Conservation (phyloP, 2,329 filamentous ascomycete genomes). For the Mycosphaerella arachidis region DNA sequence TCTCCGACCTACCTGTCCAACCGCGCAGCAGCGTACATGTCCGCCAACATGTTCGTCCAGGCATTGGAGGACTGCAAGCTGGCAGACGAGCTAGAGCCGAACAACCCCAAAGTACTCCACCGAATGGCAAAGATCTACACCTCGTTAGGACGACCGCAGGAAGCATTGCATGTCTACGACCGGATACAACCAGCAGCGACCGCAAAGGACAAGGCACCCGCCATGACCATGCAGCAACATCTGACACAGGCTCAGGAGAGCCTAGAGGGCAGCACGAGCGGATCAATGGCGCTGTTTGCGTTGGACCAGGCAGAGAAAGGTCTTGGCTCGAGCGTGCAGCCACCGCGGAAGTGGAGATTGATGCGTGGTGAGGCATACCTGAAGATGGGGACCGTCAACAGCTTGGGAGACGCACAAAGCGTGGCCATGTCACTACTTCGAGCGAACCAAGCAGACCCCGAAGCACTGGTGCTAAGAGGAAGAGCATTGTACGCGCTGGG, state of each 20-base stretch:
- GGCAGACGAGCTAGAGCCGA: conserved; percentile 76
- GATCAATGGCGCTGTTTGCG: conserved; percentile 87
- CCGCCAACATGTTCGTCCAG: conserved; percentile 69
- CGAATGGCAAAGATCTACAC: conserved; percentile 88
- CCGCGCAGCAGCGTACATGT: conserved; percentile 90
- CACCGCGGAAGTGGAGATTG: conserved; percentile 88
- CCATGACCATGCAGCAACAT: conserved; percentile 79
- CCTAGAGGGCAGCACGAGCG: conserved; percentile 67
- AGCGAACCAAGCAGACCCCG: conserved; percentile 83
- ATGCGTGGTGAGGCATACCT: conserved; percentile 89
- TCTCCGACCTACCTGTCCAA: conserved; percentile 91
- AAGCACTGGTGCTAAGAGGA: conserved; percentile 85
- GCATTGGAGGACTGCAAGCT: conserved; percentile 83
- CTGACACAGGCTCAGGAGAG: conserved; percentile 75
- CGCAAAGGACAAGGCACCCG: conserved; percentile 78
- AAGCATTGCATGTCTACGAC: conserved; percentile 76
- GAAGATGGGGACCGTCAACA: conserved; percentile 86
- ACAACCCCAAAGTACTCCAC: conserved; percentile 82
- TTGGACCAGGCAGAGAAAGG: conserved; percentile 84
- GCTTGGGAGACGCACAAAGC: conserved; percentile 85
- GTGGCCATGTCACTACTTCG: conserved; percentile 84
- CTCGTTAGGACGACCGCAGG: conserved; percentile 75
- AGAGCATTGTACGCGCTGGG: conserved; percentile 84
- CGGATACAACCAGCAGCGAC: conserved; percentile 76
- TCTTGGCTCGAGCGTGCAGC: conserved; percentile 68